Base-by-base conservation (phyloP, 306 rosid genomes). In the Cucurbita argyrosperma region DNA sequence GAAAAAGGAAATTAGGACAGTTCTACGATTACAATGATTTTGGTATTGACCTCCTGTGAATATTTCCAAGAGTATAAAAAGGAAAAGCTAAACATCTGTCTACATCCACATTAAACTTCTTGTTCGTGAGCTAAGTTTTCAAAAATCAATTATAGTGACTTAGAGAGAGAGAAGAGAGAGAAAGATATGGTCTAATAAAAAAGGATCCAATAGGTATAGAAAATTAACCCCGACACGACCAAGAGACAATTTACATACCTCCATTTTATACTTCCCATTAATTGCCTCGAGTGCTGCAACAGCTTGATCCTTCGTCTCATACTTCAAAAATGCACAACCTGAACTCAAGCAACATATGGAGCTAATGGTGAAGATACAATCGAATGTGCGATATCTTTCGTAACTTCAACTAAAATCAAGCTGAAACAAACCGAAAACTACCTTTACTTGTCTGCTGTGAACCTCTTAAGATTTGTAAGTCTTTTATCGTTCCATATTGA, bases 291-390 rank as follows among this genome's bases (percentile, higher is more conserved):
- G 84, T 69, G 98, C 92, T 76, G 90, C 83, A 71, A 93, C 89
- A 63, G 98, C 98, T 81, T 93, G 94, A 18, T 93, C 96, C 83
- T 90, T 93, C 42, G 97, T 89, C 84, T 93, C 98, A 64, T 90
- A 93, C 83, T 93, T 93, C 75, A 93, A 79, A 87, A 93, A 93
- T 61, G 98, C 98, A 86, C 98, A 93, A 57, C 98, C 98, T 93
- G 78, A 49, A 70, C 23, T 50, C 53, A 45, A 50, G 46, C 74
- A 70, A 30, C 46, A 30, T 47, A 68, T 70, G 46, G 19, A 70
- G 59, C 59, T 70, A 70, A 70, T 70, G 23, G 74, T 49, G 74
- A 70, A 70, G 74, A 70, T 70, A 26, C 74, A 50, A 50, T 59
- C 7, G 15, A 26, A 50, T 50, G 55, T 70, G 46, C 16, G 59